Evolutionary conservation across 176 grass and related monocot genomes (phyloP).

Genomic region (Melocanna baccifera): DNA sequence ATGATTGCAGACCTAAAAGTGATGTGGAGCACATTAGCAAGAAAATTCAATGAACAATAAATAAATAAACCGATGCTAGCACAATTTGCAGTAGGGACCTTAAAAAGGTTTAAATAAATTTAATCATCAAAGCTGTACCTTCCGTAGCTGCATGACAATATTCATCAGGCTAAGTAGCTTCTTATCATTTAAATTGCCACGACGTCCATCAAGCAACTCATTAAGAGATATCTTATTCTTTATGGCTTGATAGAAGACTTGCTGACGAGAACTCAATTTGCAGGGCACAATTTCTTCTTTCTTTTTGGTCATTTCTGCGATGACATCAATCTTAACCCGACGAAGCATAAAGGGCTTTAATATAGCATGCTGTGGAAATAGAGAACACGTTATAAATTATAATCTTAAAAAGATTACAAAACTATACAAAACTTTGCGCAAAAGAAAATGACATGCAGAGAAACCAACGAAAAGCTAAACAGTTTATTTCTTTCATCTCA

Average conservation of each 20-base stretch:
- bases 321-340: constrained; percentile 98
- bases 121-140: constrained; percentile 48
- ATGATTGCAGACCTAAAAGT: constrained; percentile 95
- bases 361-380: constrained; percentile 77
- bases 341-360: constrained; percentile 98
- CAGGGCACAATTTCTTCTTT: constrained; percentile 91
- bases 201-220: constrained; percentile 82
- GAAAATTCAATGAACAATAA: background rate
- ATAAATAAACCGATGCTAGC: background rate
- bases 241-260: constrained; percentile 97
- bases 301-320: constrained; percentile 97
- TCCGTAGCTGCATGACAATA: constrained; percentile 97
- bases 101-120: background rate
- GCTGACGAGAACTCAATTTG: constrained; percentile 95
- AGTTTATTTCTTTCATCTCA: background rate
- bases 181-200: constrained; percentile 91
- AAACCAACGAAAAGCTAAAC: background rate
- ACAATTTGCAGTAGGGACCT: background rate
- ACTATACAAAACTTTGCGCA: background rate
- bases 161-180: constrained; percentile 98
- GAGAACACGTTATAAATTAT: constrained; percentile 20
- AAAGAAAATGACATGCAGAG: background rate
- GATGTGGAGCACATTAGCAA: background rate
- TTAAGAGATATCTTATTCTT: constrained; percentile 98
- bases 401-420: background rate